Base-by-base conservation (phyloP, 257 asterid species). In the Primulina huaijiensis region DNA sequence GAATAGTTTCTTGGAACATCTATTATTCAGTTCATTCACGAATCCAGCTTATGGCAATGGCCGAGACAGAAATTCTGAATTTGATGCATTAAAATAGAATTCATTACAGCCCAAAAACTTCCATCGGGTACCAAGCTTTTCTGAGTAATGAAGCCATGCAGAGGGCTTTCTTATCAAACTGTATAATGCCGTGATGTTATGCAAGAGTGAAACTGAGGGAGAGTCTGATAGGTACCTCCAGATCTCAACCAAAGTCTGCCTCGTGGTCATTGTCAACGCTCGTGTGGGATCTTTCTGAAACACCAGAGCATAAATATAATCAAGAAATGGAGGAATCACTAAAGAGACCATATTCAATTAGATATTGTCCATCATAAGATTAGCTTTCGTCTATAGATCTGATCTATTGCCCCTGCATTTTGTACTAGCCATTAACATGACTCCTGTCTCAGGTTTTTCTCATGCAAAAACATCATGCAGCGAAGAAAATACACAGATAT, bases 231-330 rank as follows among this genome's bases (percentile, higher is more conserved):
- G 46, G 29, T 83, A 90, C 97, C 97, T 85, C 97, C 87, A 88
- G 62, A 90, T 88, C 62, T 90, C 97, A 5, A 71, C 46, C 81
- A 90, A 75, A 2, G 92, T 88, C 75, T 76, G 87, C 65, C 84
- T 78, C 53, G 88, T 86, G 2, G 96, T 86, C 97, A 90, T 90
- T 21, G 62, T 82, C 80, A 84, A 70, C 50, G 82, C 88, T 71
- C 97, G 78, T 46, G 37, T 78, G 21, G 96, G 88, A 71, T 90
- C 96, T 38, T 88, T 88, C 97, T 88, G 81, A 21, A 53, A 74
- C 53, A 35, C 6, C 38, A 63, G 33, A 69, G 50, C 50, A 65
- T 67, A 71, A 12, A 38, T 61, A 25, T 61, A 25, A 43, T 71
- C 20, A 35, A 60, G 16, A 19, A 67, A 67, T 59, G 20, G 68